Conservation (phyloP, 352 stramenopile species). For the Globisporangium viniferum region DNA sequence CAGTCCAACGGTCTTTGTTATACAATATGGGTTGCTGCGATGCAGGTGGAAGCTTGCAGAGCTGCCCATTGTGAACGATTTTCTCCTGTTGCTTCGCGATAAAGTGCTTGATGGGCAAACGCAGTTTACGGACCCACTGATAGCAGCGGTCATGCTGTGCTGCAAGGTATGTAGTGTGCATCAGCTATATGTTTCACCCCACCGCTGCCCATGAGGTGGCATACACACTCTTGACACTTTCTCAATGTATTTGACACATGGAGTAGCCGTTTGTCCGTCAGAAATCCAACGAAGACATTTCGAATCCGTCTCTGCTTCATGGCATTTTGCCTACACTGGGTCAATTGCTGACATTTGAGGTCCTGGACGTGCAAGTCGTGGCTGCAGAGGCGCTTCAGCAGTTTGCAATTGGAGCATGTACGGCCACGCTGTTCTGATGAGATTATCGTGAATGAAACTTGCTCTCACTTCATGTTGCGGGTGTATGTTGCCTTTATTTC, state of each 20-base stretch:
- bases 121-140: slow-evolving; percentile 41
- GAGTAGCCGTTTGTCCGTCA: slow-evolving; percentile 62
- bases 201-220: not conserved
- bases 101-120: slow-evolving; percentile 46
- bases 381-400: slow-evolving; percentile 47
- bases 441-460: not conserved
- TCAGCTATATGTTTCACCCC: not conserved
- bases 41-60: slow-evolving; percentile 68
- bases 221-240: not conserved
- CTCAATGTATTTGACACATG: not conserved
- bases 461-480: not conserved
- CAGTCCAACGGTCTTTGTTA: not conserved
- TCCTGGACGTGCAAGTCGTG: slow-evolving; percentile 61
- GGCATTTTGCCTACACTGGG: slow-evolving; percentile 48
- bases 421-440: slow-evolving; percentile 6
- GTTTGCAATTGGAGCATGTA: slow-evolving; percentile 67
- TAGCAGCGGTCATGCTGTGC: slow-evolving; percentile 38
- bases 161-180: slow-evolving; percentile 32
- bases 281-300: slow-evolving; percentile 80
- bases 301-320: slow-evolving; percentile 48
- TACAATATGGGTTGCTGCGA: not conserved
- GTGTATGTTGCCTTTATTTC: not conserved
- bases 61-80: slow-evolving; percentile 54
- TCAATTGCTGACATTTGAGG: slow-evolving; percentile 52
- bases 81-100: slow-evolving; percentile 51